Percentiles rank a stretch among this genome's conserved stretches.
These are phyloP conservation scores for Emmonsiellopsis sp. DNA, from an alignment of 2,329 filamentous ascomycete species.

Conservation along the genomic window DNA sequence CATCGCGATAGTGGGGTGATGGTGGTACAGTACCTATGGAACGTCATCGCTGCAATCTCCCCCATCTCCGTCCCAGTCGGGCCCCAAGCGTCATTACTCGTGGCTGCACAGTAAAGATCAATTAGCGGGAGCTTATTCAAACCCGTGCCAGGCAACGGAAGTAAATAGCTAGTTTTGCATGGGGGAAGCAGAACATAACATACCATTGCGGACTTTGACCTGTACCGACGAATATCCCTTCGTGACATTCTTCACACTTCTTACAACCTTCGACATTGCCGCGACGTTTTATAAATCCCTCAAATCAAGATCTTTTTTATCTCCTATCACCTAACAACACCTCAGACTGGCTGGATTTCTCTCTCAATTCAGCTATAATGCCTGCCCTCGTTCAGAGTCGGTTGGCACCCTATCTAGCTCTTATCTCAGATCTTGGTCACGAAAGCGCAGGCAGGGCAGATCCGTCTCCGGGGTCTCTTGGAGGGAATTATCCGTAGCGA, in stretches of 20 bases:
- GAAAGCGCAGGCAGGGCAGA: too few species aligned
- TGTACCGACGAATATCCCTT: constrained; percentile 96
- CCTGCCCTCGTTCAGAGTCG: too few species aligned
- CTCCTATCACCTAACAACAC: not conserved
- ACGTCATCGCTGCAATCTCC: constrained; percentile 96
- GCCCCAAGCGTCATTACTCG: constrained; percentile 98
- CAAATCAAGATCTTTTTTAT: not conserved
- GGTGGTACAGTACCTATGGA: constrained; percentile 67
- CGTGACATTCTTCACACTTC: constrained; percentile 98
- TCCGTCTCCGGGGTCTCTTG: too few species aligned
- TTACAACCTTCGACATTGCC: constrained; percentile 88
- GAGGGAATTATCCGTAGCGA: too few species aligned
- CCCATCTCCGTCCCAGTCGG: constrained; percentile 97
- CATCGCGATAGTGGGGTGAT: not conserved
- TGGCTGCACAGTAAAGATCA: constrained; percentile 50
- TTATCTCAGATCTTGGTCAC: too few species aligned
- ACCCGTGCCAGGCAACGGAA: not conserved
- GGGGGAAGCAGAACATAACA: constrained; percentile 23
- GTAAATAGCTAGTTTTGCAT: not conserved
- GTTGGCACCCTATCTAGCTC: too few species aligned
- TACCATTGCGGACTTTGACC: constrained; percentile 97
- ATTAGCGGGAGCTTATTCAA: not conserved
- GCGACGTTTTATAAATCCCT: not conserved
- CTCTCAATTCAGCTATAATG: not conserved
- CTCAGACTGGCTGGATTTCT: not conserved